Conservation (phyloP, 306 rosid genomes). For the Sophora flavescens region DNA sequence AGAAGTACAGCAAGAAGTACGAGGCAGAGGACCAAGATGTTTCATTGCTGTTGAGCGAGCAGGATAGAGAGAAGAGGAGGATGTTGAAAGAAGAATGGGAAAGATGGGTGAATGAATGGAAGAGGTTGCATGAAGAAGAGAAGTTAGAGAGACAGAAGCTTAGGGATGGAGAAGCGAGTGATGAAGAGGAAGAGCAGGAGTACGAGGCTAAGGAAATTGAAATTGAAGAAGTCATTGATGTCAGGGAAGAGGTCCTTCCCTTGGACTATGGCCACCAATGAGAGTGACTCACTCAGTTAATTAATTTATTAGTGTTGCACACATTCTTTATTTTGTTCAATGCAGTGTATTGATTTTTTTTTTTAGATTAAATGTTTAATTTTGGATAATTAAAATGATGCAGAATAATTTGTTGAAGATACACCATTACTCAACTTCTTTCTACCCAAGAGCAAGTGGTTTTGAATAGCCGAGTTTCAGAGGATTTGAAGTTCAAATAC, state of each 20-base stretch:
- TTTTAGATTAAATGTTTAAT: too few relatives aligned
- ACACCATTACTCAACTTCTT: too few relatives aligned
- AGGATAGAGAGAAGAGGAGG: conserved; percentile 73
- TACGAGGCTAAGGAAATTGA: conserved; percentile 79
- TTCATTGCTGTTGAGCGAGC: conserved; percentile 66
- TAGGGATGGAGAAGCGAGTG: conserved; percentile 78
- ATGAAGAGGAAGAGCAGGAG: conserved; percentile 68
- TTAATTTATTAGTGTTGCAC: too few relatives aligned
- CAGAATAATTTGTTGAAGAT: too few relatives aligned
- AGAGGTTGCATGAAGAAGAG: conserved; percentile 58
- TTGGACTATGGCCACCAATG: conserved; percentile 39
- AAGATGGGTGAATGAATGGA: conserved; percentile 69
- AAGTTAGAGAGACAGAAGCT: conserved; percentile 57
- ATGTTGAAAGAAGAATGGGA: conserved; percentile 80
- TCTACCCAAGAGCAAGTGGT: too few relatives aligned
- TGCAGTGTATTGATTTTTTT: background rate
- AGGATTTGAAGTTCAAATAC: background rate
- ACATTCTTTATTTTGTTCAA: background rate
- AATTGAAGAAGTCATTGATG: conserved; percentile 66
- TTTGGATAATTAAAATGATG: background rate
- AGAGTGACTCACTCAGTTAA: too few relatives aligned
- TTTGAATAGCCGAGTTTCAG: too few relatives aligned
- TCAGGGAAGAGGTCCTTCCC: conserved; percentile 59
- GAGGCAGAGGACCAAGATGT: conserved; percentile 82
- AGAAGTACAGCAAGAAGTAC: conserved; percentile 76